phyloP scores from a whole-genome alignment of 345 rosid species.

The Bruguiera sexangula region DNA sequence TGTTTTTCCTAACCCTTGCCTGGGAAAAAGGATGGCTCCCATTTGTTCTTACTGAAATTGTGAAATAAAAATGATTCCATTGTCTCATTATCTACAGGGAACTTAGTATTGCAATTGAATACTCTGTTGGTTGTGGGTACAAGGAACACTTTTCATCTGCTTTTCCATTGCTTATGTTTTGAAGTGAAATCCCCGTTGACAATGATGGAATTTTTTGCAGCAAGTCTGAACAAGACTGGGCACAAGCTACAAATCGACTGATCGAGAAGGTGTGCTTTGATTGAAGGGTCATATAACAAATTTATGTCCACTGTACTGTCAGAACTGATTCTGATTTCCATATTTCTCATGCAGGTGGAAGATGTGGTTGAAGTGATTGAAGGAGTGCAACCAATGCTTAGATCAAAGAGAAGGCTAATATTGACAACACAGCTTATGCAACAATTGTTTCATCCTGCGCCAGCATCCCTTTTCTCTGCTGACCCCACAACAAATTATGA shows the following conservation, averaged over 20 bases:
- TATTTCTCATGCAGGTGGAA: slow-evolving; percentile 51
- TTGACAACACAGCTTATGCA: slow-evolving; percentile 77
- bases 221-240: slow-evolving; percentile 66
- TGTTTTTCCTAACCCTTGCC: not conserved
- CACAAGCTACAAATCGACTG: slow-evolving; percentile 53
- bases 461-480: slow-evolving; percentile 47
- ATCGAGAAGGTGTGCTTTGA: slow-evolving; percentile 63
- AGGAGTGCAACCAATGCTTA: slow-evolving; percentile 39
- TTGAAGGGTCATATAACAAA: not conserved
- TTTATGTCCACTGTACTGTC: not conserved
- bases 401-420: slow-evolving; percentile 74
- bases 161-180: too few species aligned
- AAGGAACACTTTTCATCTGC: too few species aligned
- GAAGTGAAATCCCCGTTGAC: not conserved
- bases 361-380: slow-evolving; percentile 48
- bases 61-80: too few species aligned
- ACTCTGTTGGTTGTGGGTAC: too few species aligned
- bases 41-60: too few species aligned
- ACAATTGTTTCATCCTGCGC: slow-evolving; percentile 54
- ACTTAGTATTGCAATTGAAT: too few species aligned
- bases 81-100: too few species aligned
- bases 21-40: too few species aligned
- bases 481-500: slow-evolving; percentile 47
- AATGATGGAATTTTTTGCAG: slow-evolving; percentile 37
- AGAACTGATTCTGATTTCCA: slow-evolving; percentile 13